Evolutionary conservation across 345 rosid genomes (phyloP).

Genomic region (Geranium brycei): DNA sequence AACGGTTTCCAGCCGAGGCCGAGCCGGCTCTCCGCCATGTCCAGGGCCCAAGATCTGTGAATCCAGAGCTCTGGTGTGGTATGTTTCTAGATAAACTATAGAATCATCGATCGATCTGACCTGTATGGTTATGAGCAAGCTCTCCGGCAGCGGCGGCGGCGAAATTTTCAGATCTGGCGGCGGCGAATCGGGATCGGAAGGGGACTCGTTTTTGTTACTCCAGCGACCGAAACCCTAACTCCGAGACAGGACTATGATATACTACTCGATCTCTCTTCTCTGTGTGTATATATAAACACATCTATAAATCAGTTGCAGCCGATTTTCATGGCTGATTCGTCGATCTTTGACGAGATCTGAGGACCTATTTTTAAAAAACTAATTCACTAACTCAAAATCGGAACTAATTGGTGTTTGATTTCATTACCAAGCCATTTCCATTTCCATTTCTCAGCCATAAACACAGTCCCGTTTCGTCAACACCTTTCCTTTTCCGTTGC

Average conservation of each 20-base stretch:
- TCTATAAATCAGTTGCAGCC: not conserved
- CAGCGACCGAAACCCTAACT: slow-evolving; percentile 4
- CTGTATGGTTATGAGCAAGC: too few relatives aligned
- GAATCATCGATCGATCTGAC: too few relatives aligned
- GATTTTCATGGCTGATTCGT: not conserved
- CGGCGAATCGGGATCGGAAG: slow-evolving; percentile 5
- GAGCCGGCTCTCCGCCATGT: slow-evolving; percentile 51
- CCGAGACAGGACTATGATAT: not conserved
- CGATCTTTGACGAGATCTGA: not conserved
- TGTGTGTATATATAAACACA: slow-evolving; percentile 8
- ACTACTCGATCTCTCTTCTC: not conserved
- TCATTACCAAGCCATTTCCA: not conserved
- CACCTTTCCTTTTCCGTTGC: not conserved
- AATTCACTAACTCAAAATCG: not conserved
- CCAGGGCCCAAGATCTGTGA: slow-evolving; percentile 23
- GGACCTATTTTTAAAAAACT: not conserved
- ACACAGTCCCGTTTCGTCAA: not conserved
- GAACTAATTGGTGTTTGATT: not conserved
- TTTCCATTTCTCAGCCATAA: not conserved
- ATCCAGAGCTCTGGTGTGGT: not conserved
- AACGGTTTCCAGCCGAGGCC: slow-evolving; percentile 52
- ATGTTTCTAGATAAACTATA: too few relatives aligned
- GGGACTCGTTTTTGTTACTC: slow-evolving; percentile 6
- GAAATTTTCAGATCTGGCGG: slow-evolving; percentile 7
- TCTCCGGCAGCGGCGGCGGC: not conserved